These are phyloP conservation scores for Xylaria sp. DNA, from an alignment of 2,329 filamentous ascomycete genomes.

Conservation along the genomic window DNA sequence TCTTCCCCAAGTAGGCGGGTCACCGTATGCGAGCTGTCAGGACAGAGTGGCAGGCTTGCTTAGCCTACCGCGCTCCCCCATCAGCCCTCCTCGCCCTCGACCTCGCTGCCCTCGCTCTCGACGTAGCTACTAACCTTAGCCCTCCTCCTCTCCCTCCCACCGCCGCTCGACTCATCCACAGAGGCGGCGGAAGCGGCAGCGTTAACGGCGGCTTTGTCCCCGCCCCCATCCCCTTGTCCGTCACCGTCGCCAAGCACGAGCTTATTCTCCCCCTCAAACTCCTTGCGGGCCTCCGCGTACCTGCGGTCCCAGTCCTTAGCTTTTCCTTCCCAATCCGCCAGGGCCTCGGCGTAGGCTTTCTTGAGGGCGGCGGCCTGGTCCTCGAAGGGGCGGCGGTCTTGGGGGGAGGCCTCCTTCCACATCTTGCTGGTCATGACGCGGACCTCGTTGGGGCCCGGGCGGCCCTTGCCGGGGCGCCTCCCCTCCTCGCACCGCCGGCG, in stretches of 20 bases:
- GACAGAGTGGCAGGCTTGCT: neutral
- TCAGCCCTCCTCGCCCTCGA: slow-evolving; percentile 30
- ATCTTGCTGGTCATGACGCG: slow-evolving; percentile 83
- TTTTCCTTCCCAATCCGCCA: slow-evolving; percentile 63
- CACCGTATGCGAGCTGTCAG: neutral
- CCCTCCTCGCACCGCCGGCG: slow-evolving; percentile 64
- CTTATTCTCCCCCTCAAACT: slow-evolving; percentile 58
- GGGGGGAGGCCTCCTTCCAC: slow-evolving; percentile 79
- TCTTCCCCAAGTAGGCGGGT: too few species aligned
- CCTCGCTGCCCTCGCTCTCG: slow-evolving; percentile 42
- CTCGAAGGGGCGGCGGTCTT: slow-evolving; percentile 76
- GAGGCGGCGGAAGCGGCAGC: too few species aligned
- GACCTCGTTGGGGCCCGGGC: slow-evolving; percentile 76
- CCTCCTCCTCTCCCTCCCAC: slow-evolving; percentile 35
- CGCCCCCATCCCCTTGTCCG: slow-evolving; percentile 23
- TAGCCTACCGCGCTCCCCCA: neutral
- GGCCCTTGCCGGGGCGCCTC: slow-evolving; percentile 65
- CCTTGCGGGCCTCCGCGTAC: slow-evolving; percentile 55
- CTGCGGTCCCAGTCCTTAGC: slow-evolving; percentile 72
- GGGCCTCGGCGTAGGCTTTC: slow-evolving; percentile 59
- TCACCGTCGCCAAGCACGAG: slow-evolving; percentile 38
- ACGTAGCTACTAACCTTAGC: slow-evolving; percentile 43
- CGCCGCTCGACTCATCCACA: too few species aligned
- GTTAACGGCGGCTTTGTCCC: too few species aligned
- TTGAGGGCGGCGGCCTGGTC: slow-evolving; percentile 75